phyloP scores from a whole-genome alignment of 78 protist species.

The Speleostelium caveatum region DNA sequence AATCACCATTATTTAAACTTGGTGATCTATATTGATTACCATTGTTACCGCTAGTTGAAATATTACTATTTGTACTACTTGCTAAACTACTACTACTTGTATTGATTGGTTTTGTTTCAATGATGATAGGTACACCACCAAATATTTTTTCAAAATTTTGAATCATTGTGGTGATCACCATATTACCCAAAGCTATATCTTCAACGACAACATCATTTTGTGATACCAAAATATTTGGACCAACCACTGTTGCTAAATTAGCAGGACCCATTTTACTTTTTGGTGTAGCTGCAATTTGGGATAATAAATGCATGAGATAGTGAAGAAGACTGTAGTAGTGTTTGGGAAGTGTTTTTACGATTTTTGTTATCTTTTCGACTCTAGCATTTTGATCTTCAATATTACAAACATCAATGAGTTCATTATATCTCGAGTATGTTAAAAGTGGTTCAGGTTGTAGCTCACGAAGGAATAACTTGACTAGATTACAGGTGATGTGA shows the following conservation, averaged over 20 bases:
- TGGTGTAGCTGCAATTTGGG: conserved; percentile 34
- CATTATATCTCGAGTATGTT: conserved; percentile 68
- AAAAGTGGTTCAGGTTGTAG: conserved; percentile 66
- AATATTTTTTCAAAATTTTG: conserved; percentile 73
- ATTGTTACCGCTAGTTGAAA: no score
- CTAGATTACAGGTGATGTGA: conserved; percentile 54
- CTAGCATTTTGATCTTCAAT: conserved; percentile 49
- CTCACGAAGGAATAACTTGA: conserved; percentile 61
- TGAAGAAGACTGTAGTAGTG: conserved; percentile 49
- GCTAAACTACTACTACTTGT: no score
- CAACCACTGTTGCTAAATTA: conserved; percentile 63
- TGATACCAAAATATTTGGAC: conserved; percentile 72
- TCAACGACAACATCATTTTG: conserved; percentile 68
- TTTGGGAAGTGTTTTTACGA: conserved; percentile 44
- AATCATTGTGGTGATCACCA: conserved; percentile 67
- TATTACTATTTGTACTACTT: neutral
- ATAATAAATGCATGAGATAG: conserved; percentile 34
- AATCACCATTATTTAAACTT: neutral
- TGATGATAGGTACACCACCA: conserved; percentile 40
- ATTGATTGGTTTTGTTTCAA: neutral
- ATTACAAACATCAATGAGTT: conserved; percentile 57
- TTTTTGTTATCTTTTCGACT: conserved; percentile 20
- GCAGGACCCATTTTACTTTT: conserved; percentile 76
- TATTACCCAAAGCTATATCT: conserved; percentile 71
- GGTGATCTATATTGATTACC: neutral